Percentiles rank a stretch among this genome's conserved stretches.
Evolutionary conservation across 1,139 yeast genomes (phyloP).

Genomic region (Lodderomyces oxycetoniae): DNA sequence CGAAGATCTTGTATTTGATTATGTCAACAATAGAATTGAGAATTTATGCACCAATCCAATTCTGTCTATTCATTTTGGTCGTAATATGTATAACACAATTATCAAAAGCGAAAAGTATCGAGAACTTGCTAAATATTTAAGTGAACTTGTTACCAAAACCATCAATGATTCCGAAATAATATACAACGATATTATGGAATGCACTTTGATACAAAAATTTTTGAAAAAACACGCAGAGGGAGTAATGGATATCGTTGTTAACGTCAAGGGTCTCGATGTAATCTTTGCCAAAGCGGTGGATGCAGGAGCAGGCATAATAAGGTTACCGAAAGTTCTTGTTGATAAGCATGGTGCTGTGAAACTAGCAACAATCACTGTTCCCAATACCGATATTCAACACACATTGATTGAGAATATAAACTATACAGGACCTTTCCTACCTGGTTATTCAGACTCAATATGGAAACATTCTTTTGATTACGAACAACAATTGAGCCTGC

Average conservation of each 20-base stretch:
- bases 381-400: constrained; percentile 62
- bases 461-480: constrained; percentile 8
- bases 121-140: constrained; percentile 12
- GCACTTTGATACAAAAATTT: constrained; percentile 33
- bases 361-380: constrained; percentile 53
- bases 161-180: constrained; percentile 19
- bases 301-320: constrained; percentile 51
- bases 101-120: constrained; percentile 15
- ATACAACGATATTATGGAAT: constrained; percentile 22
- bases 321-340: constrained; percentile 31
- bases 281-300: constrained; percentile 44
- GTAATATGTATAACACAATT: constrained; percentile 15
- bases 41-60: constrained; percentile 10
- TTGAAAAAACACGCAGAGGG: constrained; percentile 69
- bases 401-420: constrained; percentile 53
- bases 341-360: constrained; percentile 52
- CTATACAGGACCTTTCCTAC: constrained; percentile 51
- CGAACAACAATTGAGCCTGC: constrained; percentile 12
- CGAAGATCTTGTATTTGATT: constrained; percentile 18
- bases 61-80: constrained; percentile 7
- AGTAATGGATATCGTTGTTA: constrained; percentile 65
- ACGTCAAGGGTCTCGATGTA: constrained; percentile 46
- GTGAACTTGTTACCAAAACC: constrained; percentile 14
- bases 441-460: constrained; percentile 38
- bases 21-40: constrained; percentile 16